Conservation (phyloP, 345 rosid genomes). For the Murraya paniculata region DNA sequence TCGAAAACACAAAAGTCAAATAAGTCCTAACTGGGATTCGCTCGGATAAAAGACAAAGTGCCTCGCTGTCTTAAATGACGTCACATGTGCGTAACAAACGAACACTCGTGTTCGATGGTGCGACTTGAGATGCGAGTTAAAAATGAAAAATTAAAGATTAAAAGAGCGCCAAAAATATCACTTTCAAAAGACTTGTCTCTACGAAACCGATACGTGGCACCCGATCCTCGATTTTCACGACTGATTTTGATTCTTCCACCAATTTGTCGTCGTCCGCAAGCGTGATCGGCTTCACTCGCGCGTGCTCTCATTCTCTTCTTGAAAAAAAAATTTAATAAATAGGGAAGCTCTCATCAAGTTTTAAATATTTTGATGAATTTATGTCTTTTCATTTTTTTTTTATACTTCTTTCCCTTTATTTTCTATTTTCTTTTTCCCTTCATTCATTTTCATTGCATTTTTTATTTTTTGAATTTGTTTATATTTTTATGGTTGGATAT, state of each 20-base stretch:
- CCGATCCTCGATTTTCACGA: constrained; percentile 3
- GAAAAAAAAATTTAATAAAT: no score
- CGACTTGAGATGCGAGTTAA: neutral
- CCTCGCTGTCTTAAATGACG: constrained; percentile 28
- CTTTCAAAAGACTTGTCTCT: constrained; percentile 1
- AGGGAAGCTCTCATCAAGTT: no score
- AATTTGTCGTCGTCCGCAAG: constrained; percentile 9
- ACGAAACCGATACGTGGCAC: constrained; percentile 14
- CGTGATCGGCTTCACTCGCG: constrained; percentile 8
- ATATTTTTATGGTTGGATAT: no score
- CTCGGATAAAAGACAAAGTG: constrained; percentile 16
- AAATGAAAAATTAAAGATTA: neutral
- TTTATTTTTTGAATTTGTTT: no score
- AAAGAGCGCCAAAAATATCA: neutral
- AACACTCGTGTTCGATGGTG: neutral
- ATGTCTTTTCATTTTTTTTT: no score
- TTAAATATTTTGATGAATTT: no score
- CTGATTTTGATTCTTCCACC: neutral
- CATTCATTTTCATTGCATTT: no score
- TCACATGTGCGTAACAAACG: constrained; percentile 18
- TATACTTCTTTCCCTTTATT: no score
- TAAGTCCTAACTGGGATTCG: constrained; percentile 24
- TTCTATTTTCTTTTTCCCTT: no score
- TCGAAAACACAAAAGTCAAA: constrained; percentile 17
- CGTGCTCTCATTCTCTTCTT: neutral